Evolutionary conservation across 2,329 filamentous ascomycete genomes (phyloP), one percentile per base, ranked within the genome.

Genomic region (Penicillium digitatum): DNA sequence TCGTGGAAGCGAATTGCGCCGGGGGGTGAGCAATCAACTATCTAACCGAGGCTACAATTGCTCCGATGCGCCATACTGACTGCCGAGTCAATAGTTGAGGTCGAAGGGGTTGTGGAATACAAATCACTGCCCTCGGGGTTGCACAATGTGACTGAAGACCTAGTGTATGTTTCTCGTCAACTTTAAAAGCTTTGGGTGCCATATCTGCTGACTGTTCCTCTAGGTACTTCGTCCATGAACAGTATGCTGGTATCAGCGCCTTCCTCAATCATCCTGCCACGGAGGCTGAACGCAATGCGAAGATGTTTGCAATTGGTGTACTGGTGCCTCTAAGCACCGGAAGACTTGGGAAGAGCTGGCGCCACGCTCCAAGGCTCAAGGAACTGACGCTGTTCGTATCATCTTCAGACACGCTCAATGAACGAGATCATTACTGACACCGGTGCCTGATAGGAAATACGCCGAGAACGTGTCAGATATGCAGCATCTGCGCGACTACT

Each of bases 71-170:
- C 55, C 46, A 55, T 52, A 48, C 62, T 70, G 46, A 66, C 59
- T 48, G 47, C 39, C 24, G 26, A 24, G 16, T 48, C 50, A 44
- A 55, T 54, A 82, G 79, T 84, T 38, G 73, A 80, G 44, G 82
- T 97, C 46, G 89, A 95, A 64, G 90, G 90, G 52, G 85, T 88
- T 24, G 90, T 96, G 67, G 94, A 99, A 75, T 99, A 91, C 82
- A 97, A 96, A 76, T 95, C 90, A 58, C 81, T 99, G 44, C 94
- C 94, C 2, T 97, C 93, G 0, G 94, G 94, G 24, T 75, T 96
- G 47, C 94, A 99, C 75, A 88, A 90, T 54, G 90, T 97, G 20
- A 80, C 87, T 31, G 85, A 92, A 62, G 94, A 99, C 73, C 79
- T 97, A 48, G 79, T 88, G 74, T 83, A 75, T 49, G 70, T 59